Base-by-base conservation (phyloP, 352 stramenopile species). In the Aphanomyces astaci region DNA sequence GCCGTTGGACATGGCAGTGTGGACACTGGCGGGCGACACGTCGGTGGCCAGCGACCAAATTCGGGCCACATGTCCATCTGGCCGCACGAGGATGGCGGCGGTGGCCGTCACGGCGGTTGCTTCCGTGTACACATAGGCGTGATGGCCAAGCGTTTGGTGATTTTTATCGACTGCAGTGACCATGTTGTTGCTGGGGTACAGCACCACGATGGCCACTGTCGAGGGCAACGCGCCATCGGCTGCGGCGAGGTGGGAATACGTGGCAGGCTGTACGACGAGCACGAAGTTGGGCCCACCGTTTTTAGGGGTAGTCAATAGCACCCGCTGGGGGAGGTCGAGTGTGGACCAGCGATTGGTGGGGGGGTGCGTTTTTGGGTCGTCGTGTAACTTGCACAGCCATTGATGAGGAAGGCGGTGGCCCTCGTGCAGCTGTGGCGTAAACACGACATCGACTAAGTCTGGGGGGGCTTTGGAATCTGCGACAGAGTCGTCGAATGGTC, bases 61-160 rank as follows among this genome's bases (percentile, higher is more conserved):
- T 4, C 64, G 74, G n/a, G 78, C 85, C 40, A 96, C 68, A 63
- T 94, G 86, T 32, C 86, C 84, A 66, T 96, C 87, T 10, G 87
- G 87, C 59, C 87, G 86, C 22, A 96, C 71, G 25, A 96, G 75
- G 32, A 78, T 75, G 28, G 81, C 84, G 1, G 31, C 71, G 57
- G 68, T 69, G 82, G 13, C 48, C 73, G n/a, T 78, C 66, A 51
- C 82, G 81, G 46, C 48, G 19, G 24, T 46, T 32, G 13, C 56
- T 46, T 49, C 27, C 15, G 2, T 45, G 25, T 45, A 52, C 10
- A 25, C 15, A 25, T 55, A 39, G 49, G 10, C 17, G 64, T 52
- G 27, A n/a, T n/a, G n/a, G n/a, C n/a, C n/a, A n/a, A n/a, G n/a
- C n/a, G n/a, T n/a, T n/a, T n/a, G n/a, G n/a, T n/a, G n/a, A n/a